Base-by-base conservation (phyloP, 2,329 filamentous ascomycete species). In the Colletotrichum neosansevieriae region DNA sequence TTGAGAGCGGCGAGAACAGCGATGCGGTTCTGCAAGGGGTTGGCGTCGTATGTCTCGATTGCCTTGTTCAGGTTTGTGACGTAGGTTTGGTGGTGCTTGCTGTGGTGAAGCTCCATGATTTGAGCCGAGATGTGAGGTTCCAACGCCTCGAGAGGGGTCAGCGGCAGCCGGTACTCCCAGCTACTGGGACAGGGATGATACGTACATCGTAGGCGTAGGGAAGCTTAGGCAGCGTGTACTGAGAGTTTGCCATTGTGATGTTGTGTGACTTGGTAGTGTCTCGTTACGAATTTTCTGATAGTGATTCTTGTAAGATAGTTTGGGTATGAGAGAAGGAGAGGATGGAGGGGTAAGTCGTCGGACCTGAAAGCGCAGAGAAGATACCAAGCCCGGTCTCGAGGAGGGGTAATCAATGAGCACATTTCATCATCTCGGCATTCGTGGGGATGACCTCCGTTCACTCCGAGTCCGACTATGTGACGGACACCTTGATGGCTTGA, bases 91-190 rank as follows among this genome's bases (percentile, higher is more conserved):
- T 94, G 92, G 78, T 94, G 92, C 81, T 93, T 93, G 78, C 83
- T 82, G 81, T 94, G 91, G 78, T 94, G 92, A 58, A 94, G 86
- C 79, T 92, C 88, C 92, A 94, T 94, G 79, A 94, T 94, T 78
- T 93, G 87, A 73, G 83, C 84, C 38, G 91, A 92, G 82, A 94
- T 94, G 80, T 89, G 86, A 10, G 91, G 91, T 78, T 92, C 90
- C 57, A 93, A 83, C 38, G 90, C 91, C 88, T 92, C 17, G 7
- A 36, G 17, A 42, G 54, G 56, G 54, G 19, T 56, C 21, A 53
- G 58, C 13, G 19, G 54, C 21, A 53, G 58, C 13, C 34, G 3
- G 45, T 11, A 19, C 17, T 13, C 12, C 6, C 10, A 4, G 12
- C 15, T 21, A 1, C 17, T 21, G 13, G 1, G 19, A 21, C 21